Conservation (phyloP, 192 early-diverging fungal species). For the Coemansia umbellata region DNA sequence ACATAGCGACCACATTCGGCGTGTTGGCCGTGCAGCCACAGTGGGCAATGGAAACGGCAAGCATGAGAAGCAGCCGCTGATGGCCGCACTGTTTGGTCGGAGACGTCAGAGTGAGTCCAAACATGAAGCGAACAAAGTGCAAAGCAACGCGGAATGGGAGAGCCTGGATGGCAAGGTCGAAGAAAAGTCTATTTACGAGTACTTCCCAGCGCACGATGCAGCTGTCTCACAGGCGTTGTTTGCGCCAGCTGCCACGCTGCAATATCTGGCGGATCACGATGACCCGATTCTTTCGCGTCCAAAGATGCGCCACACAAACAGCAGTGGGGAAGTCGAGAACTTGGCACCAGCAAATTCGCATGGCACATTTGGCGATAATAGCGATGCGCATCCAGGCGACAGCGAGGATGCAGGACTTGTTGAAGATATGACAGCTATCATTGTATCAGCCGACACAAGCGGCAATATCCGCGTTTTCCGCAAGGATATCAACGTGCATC, state of each 20-base stretch:
- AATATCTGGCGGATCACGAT: slow-evolving; percentile 53
- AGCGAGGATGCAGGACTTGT: slow-evolving; percentile 9
- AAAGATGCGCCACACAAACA: slow-evolving; percentile 26
- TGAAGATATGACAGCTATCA: slow-evolving; percentile 53
- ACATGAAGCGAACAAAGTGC: neutral
- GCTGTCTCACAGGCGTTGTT: slow-evolving; percentile 61
- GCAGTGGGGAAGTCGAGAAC: slow-evolving; percentile 38
- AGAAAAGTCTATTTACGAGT: slow-evolving; percentile 53
- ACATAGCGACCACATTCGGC: slow-evolving; percentile 32
- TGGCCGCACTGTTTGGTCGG: slow-evolving; percentile 27
- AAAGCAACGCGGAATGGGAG: slow-evolving; percentile 31
- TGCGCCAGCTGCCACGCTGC: slow-evolving; percentile 59
- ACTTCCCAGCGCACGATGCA: slow-evolving; percentile 55
- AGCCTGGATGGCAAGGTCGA: slow-evolving; percentile 49
- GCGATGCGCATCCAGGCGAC: neutral
- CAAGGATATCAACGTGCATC: slow-evolving; percentile 52
- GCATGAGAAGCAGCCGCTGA: slow-evolving; percentile 13
- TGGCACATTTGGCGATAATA: slow-evolving; percentile 19
- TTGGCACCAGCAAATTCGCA: slow-evolving; percentile 5
- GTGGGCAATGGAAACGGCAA: slow-evolving; percentile 1
- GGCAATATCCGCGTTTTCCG: slow-evolving; percentile 66
- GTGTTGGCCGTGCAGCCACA: slow-evolving; percentile 21
- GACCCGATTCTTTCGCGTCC: slow-evolving; percentile 54
- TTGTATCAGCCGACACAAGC: slow-evolving; percentile 59
- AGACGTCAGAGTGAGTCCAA: slow-evolving; percentile 19